phyloP scores from a whole-genome alignment of 148 eudicot genomes.

The Chenopodium formosanum region DNA sequence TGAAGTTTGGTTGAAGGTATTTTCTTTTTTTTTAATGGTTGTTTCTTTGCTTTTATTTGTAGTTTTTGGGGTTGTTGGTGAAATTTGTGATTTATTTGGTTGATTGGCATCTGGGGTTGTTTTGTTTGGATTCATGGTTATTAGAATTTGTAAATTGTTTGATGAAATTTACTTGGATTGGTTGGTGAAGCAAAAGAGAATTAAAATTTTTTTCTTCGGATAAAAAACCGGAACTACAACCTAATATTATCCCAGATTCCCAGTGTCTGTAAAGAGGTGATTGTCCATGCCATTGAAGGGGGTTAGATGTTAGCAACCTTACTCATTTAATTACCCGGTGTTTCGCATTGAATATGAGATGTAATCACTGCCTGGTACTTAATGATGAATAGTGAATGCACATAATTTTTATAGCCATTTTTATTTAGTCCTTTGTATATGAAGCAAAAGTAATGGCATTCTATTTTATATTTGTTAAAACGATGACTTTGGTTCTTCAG shows the following conservation, averaged over 20 bases:
- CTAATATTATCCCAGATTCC: not conserved
- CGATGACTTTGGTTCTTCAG: not conserved
- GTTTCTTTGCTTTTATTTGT: not conserved
- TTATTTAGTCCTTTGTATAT: no score
- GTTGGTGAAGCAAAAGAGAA: not conserved
- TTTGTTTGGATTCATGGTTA: no score
- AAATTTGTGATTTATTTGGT: no score
- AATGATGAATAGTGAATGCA: not conserved
- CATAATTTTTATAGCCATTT: not conserved
- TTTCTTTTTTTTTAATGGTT: not conserved
- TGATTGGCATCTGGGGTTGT: no score
- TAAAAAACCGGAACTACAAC: not conserved
- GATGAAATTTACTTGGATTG: not conserved
- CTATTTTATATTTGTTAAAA: no score
- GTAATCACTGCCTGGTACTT: not conserved
- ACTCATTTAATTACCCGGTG: not conserved
- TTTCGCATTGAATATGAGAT: no score
- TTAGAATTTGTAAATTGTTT: not conserved
- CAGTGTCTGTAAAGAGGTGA: not conserved
- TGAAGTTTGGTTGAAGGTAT: conserved; percentile 91
- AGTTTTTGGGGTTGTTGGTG: no score
- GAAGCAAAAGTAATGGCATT: not conserved
- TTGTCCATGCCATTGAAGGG: not conserved
- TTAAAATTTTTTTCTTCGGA: no score
- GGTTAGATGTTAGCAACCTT: not conserved